Evolutionary conservation across 768 basidiomycete species (phyloP), one percentile per base, ranked within the genome.

Genomic region (Cubamyces lactineus): DNA sequence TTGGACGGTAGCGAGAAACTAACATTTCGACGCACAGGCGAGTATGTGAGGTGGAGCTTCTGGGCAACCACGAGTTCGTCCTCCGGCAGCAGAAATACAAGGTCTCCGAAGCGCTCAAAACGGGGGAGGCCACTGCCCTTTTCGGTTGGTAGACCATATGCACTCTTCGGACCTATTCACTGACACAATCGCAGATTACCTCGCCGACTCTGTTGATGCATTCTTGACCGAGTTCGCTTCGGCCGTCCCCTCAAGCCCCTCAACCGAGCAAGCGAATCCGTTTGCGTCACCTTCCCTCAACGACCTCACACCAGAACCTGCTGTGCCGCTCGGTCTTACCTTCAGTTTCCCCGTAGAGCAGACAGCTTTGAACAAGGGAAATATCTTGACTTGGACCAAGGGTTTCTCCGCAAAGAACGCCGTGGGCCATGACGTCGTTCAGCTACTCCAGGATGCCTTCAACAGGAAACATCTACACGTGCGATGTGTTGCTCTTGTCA

Each of bases 321-420:
- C 72, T 17, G 66, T 90, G 41, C 82, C 85, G 30, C 87, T 99
- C 2, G 97, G 96, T 9, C 82, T 99, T 53, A 98, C 97, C 0
- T 99, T 98, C 75, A 95, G 92, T 28, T 97, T 98, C 79, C 97
- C 97, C 1, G 97, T 98, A 28, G 94, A 97, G 69, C 97, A 99
- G 73, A 94, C 93, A 0, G 95, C 97, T 0, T 82, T 98, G 23
- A 89, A 89, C 68, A 86, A 87, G 23, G 97, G 97, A 0, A 92
- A 87, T 62, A 89, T 99, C 63, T 79, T 98, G 39, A 96, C 92
- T 0, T 95, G 93, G 93, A 98, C 93, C 3, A 96, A 98, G 75
- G 97, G 96, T 3, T 98, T 97, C 74, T 75, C 89, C n/a, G 94
- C 93, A 15, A 93, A 87, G 73, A 92, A 94, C 69, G 94, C 94